Evolutionary conservation across 768 basidiomycete genomes (phyloP).

Genomic region (Lentinula sp.): DNA sequence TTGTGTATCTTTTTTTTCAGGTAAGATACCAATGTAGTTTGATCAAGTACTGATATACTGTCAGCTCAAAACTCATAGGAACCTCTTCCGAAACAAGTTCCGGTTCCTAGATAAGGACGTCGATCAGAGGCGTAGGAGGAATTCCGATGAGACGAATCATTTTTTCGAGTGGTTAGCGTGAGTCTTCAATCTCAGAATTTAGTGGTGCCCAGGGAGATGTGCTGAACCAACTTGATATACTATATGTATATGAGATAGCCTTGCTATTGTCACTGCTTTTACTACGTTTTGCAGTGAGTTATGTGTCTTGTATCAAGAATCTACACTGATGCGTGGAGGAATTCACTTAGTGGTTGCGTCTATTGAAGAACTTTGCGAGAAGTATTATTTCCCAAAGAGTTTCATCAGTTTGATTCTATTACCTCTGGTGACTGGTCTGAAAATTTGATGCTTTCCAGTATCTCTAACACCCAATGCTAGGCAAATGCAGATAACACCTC

Average conservation of each 20-base stretch:
- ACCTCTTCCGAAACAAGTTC: slow-evolving; percentile 44
- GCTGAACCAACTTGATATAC: too few species aligned
- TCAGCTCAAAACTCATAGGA: slow-evolving; percentile 66
- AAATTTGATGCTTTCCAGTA: too few species aligned
- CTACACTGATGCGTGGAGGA: slow-evolving; percentile 9
- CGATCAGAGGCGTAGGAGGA: slow-evolving; percentile 13
- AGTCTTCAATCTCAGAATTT: slow-evolving; percentile 44
- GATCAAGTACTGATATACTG: not conserved
- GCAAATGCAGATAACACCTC: slow-evolving; percentile 69
- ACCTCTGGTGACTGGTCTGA: slow-evolving; percentile 49
- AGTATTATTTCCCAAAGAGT: slow-evolving; percentile 73
- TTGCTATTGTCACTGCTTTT: not conserved
- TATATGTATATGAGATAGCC: not conserved
- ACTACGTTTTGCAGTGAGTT: not conserved
- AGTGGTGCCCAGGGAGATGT: not conserved
- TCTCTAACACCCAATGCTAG: not conserved
- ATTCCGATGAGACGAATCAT: not conserved
- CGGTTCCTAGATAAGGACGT: not conserved
- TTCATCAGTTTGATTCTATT: slow-evolving; percentile 88
- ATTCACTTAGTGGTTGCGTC: slow-evolving; percentile 66
- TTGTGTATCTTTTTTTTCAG: slow-evolving; percentile 72
- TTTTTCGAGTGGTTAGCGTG: slow-evolving; percentile 21
- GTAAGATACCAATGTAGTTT: slow-evolving; percentile 26
- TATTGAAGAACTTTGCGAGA: slow-evolving; percentile 83
- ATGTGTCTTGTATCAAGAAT: slow-evolving; percentile 10